Base-by-base conservation (phyloP, 2,329 filamentous ascomycete genomes). In the Zopfia rhizophila region DNA sequence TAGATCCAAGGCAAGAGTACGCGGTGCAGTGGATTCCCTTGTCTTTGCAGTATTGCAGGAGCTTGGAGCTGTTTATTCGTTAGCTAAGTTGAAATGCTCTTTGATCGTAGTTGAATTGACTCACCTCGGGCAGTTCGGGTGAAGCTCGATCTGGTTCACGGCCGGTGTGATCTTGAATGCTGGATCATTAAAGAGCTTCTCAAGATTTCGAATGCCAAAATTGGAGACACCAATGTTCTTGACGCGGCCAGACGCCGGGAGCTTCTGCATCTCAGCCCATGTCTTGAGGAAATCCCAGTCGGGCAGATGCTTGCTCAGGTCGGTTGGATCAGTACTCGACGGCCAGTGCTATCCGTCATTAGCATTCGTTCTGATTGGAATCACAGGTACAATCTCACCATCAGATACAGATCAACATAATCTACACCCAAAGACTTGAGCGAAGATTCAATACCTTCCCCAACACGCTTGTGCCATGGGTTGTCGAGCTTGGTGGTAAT, bases 231-330 rank as follows among this genome's bases (percentile, higher is more conserved):
- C 90, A 68, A 93, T 91, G 77, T 90, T 90, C 73, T 81, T 82
- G 38, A 88, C 88, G 73, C 90, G 89, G 69, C 86, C 86, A 31
- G 82, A 84, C 8, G 73, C 82, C 17, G 84, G 75, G 33, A 90
- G 77, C 78, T 87, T 88, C 74, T 89, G 84, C 79, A 89, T 78
- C 75, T 86, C 85, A 50, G 79, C 76, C 82, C 82, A 95, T 18
- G 90, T 94, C 73, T 94, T 85, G 61, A 89, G 79, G 72, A 89
- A 93, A 75, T 90, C 82, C 89, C 90, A 93, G 76, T 91, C 89
- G 22, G 83, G 78, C 53, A 85, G 82, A 68, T 87, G 83, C 78
- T 89, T 89, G 73, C 80, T 85, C 27, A 78, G 66, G 61, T 88
- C 80, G 38, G 77, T 73, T 3, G 85, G 84, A 56, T 84, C 81